A percentile compares a stretch with the other conserved stretches of the same genome.
Evolutionary conservation across 2,329 filamentous ascomycete species (phyloP).

Genomic region (Ophiocordyceps unilateralis): DNA sequence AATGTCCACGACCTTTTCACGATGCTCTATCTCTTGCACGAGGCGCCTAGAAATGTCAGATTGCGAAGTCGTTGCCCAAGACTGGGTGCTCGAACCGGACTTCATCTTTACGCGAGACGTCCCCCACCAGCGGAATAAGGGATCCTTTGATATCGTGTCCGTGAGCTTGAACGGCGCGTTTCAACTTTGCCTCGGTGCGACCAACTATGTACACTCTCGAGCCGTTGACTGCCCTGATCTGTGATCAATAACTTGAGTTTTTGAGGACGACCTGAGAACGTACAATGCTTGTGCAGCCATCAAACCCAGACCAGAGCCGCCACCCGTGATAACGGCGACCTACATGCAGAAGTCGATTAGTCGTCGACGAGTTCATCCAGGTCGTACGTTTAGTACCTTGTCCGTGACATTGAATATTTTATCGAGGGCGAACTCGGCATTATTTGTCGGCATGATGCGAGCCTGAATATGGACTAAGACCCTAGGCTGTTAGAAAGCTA

Average conservation of each 20-base stretch:
- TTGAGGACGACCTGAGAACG: not conserved
- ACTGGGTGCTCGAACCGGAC: conserved; percentile 27
- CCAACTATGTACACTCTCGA: conserved; percentile 56
- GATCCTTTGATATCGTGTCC: conserved; percentile 33
- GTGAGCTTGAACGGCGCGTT: conserved; percentile 41
- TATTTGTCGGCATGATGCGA: conserved; percentile 1
- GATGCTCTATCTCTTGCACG: conserved; percentile 27
- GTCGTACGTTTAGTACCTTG: not conserved
- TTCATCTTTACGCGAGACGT: conserved; percentile 45
- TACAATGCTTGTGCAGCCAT: conserved; percentile 49
- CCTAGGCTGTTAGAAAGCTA: too few species aligned
- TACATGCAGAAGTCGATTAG: not conserved
- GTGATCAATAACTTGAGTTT: not conserved
- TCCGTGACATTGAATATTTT: conserved; percentile 1
- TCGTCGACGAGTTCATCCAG: not conserved
- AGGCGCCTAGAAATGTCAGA: not conserved
- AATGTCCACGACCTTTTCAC: conserved; percentile 42
- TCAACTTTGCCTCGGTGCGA: conserved; percentile 44
- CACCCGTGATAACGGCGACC: conserved; percentile 6
- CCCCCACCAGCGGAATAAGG: conserved; percentile 41
- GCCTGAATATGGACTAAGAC: too few species aligned
- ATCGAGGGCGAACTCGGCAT: not conserved
- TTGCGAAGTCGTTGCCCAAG: conserved; percentile 16
- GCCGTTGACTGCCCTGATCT: conserved; percentile 38
- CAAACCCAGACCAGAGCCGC: conserved; percentile 46